phyloP scores from a whole-genome alignment of 1,139 yeast genomes.

The Geotrichum siamense region DNA sequence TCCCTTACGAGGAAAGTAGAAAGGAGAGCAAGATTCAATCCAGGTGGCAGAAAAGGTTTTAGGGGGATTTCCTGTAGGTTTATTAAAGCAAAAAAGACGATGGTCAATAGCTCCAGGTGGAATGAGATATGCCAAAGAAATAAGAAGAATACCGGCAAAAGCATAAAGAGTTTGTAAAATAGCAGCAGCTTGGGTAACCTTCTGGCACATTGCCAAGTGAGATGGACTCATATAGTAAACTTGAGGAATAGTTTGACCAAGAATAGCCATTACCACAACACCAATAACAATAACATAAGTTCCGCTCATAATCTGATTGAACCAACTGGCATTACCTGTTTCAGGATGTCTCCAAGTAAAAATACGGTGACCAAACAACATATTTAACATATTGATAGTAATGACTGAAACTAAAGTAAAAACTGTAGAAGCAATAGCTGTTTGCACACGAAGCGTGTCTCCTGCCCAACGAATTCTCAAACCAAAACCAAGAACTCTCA shows the following conservation, averaged over 20 bases:
- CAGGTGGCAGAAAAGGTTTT: slow-evolving; percentile 70
- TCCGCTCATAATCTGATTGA: slow-evolving; percentile 49
- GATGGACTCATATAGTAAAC: slow-evolving; percentile 46
- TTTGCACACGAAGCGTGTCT: slow-evolving; percentile 40
- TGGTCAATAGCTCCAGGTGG: slow-evolving; percentile 53
- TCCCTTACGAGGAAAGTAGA: slow-evolving; percentile 33
- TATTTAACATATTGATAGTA: slow-evolving; percentile 42
- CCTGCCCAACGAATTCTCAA: slow-evolving; percentile 54
- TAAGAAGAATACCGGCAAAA: slow-evolving; percentile 45
- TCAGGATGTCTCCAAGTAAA: slow-evolving; percentile 82
- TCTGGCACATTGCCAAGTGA: slow-evolving; percentile 46
- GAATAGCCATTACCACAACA: slow-evolving; percentile 57
- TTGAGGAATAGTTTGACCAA: slow-evolving; percentile 61
- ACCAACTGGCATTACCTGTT: slow-evolving; percentile 51
- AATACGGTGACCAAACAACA: slow-evolving; percentile 66
- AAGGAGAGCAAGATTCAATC: slow-evolving; percentile 56
- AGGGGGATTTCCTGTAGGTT: slow-evolving; percentile 24
- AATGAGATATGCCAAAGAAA: slow-evolving; percentile 47
- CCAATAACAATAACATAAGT: slow-evolving; percentile 51
- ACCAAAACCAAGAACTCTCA: slow-evolving; percentile 55
- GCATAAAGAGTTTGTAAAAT: slow-evolving; percentile 54
- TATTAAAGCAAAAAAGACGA: slow-evolving; percentile 35
- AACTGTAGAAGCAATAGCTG: slow-evolving; percentile 57
- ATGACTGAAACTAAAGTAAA: slow-evolving; percentile 46
- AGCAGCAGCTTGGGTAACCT: slow-evolving; percentile 53